Conservation (phyloP, 495 filamentous ascomycete genomes). For the Acidomyces sp. region DNA sequence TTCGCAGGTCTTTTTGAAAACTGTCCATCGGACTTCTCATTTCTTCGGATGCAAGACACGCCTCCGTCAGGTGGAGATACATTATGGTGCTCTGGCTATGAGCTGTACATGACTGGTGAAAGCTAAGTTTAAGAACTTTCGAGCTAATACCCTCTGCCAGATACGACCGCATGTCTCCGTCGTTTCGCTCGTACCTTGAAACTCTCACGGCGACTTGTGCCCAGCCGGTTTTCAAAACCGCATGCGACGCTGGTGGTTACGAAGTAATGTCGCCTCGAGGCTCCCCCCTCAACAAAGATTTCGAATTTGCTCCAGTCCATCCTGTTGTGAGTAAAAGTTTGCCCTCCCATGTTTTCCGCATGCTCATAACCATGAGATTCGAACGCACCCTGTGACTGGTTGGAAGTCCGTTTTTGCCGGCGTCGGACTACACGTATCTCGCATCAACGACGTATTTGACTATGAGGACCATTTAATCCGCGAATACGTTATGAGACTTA, state of each 20-base stretch:
- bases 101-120: slow-evolving; percentile 39
- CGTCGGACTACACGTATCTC: slow-evolving; percentile 47
- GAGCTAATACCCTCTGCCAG: slow-evolving; percentile 1
- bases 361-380: no score
- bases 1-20: slow-evolving; percentile 7
- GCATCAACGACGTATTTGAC: slow-evolving; percentile 52
- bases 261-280: slow-evolving; percentile 44
- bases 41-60: slow-evolving; percentile 10
- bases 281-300: slow-evolving; percentile 55
- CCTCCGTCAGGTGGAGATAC: slow-evolving; percentile 25
- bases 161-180: slow-evolving; percentile 57
- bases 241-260: slow-evolving; percentile 44
- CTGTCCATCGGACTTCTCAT: slow-evolving; percentile 9
- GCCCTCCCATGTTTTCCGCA: no score
- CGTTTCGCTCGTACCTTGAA: slow-evolving; percentile 55
- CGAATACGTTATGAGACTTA: slow-evolving; percentile 27
- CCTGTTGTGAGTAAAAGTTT: no score
- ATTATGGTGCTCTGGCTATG: slow-evolving; percentile 61
- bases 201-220: slow-evolving; percentile 54
- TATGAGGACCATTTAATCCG: slow-evolving; percentile 51
- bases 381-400: slow-evolving; percentile 69
- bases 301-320: slow-evolving; percentile 49
- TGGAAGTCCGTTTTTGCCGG: slow-evolving; percentile 64
- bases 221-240: slow-evolving; percentile 45
- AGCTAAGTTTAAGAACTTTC: no score